phyloP scores from a whole-genome alignment of 1,284 basidiomycete genomes.

The Gastroboletus turbinatus region DNA sequence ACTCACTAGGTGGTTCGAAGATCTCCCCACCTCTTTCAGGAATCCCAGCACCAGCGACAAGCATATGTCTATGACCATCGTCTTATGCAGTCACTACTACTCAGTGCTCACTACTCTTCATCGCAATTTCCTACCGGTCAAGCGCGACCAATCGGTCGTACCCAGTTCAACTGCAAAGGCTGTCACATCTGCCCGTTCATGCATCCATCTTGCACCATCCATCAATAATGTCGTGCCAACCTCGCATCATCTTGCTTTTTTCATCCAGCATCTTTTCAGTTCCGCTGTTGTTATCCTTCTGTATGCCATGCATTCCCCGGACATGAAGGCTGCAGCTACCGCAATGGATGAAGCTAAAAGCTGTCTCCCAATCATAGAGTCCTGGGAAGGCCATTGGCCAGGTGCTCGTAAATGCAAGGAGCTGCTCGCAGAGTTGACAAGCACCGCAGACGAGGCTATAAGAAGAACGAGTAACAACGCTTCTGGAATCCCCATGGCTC shows the following conservation, averaged over 20 bases:
- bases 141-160: conserved; percentile 60
- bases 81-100: conserved; percentile 87
- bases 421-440: conserved; percentile 64
- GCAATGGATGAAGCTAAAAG: conserved; percentile 84
- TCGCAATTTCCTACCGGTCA: conserved; percentile 82
- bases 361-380: conserved; percentile 68
- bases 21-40: conserved; percentile 72
- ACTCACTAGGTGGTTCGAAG: conserved; percentile 79
- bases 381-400: conserved; percentile 87
- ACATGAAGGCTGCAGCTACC: conserved; percentile 61
- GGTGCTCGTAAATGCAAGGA: conserved; percentile 86
- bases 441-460: conserved; percentile 68
- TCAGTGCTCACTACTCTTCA: conserved; percentile 86
- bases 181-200: conserved; percentile 74
- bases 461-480: conserved; percentile 34
- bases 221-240: conserved; percentile 83
- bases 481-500: conserved; percentile 28
- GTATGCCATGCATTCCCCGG: conserved; percentile 82
- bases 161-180: conserved; percentile 76
- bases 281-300: conserved; percentile 85
- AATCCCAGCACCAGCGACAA: conserved; percentile 67
- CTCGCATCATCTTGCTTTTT: conserved; percentile 87
- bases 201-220: conserved; percentile 82
- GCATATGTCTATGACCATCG: conserved; percentile 84
- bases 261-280: conserved; percentile 89